Conservation (phyloP, 1,284 basidiomycete species). For the Cutaneotrichosporon cutaneum region DNA sequence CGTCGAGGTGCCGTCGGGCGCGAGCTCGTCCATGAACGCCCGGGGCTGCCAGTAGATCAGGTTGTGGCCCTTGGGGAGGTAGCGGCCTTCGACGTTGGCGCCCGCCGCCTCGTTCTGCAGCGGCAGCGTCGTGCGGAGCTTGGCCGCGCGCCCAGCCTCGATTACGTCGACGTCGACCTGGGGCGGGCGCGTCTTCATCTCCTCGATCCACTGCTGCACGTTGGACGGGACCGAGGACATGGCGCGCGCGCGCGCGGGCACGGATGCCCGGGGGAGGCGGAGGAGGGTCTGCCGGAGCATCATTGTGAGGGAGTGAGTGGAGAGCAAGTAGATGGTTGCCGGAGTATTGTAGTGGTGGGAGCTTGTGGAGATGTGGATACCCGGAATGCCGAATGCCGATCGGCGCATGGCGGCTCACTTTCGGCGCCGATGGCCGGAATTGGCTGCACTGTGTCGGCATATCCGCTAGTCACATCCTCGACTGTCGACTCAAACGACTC, state of each 20-base stretch:
- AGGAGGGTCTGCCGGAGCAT: neutral
- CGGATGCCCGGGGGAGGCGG: neutral
- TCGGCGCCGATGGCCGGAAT: no score
- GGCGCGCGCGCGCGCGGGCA: neutral
- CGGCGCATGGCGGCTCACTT: neutral
- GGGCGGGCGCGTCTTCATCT: slow-evolving; percentile 24
- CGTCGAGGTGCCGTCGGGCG: slow-evolving; percentile 60
- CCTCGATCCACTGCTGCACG: slow-evolving; percentile 28
- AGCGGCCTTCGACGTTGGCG: slow-evolving; percentile 44
- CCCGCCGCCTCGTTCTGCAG: slow-evolving; percentile 54
- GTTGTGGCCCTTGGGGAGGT: slow-evolving; percentile 65
- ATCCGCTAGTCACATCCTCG: no score
- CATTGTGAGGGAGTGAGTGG: neutral
- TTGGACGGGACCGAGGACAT: neutral
- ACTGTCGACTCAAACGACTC: no score
- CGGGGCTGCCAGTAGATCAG: slow-evolving; percentile 72
- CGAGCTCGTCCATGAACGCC: slow-evolving; percentile 61
- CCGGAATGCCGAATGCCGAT: neutral
- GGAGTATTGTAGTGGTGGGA: no score
- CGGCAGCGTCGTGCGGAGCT: slow-evolving; percentile 59
- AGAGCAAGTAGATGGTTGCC: neutral
- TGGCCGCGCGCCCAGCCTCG: slow-evolving; percentile 26
- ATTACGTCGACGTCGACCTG: slow-evolving; percentile 24
- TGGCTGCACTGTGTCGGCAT: neutral
- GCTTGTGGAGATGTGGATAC: no score